Conservation (phyloP, 371 early-diverging fungal genomes). For the Mucor piriformis region DNA sequence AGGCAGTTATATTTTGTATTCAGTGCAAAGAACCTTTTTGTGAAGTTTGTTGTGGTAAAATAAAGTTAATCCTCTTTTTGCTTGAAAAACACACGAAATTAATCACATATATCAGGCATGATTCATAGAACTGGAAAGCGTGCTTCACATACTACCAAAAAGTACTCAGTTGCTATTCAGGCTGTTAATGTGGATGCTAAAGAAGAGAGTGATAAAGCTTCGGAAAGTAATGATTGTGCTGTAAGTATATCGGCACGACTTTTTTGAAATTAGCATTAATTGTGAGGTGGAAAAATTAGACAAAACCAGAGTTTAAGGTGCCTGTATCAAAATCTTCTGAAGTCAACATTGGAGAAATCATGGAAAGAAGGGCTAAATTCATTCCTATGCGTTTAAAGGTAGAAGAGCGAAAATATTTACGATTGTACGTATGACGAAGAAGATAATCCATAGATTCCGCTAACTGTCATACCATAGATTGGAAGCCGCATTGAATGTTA, state of each 20-base stretch:
- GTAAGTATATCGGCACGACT: not conserved
- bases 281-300: not conserved
- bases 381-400: conserved; percentile 90
- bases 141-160: conserved; percentile 56
- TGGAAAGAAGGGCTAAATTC: conserved; percentile 79
- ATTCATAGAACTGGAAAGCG: conserved; percentile 89
- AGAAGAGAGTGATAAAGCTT: not conserved
- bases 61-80: not conserved
- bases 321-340: not conserved
- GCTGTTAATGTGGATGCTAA: not conserved
- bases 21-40: conserved; percentile 87
- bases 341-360: conserved; percentile 71
- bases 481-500: conserved; percentile 93
- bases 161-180: conserved; percentile 17
- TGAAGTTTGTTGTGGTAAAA: conserved; percentile 81
- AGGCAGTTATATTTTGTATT: conserved; percentile 69
- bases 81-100: not conserved
- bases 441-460: not conserved
- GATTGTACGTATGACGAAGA: conserved; percentile 59
- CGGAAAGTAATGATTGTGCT: conserved; percentile 14
- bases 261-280: not conserved
- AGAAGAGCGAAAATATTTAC: conserved; percentile 85
- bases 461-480: conserved; percentile 39
- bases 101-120: conserved; percentile 45
- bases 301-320: not conserved